Percentiles rank a stretch among this genome's conserved stretches.
Evolutionary conservation across 306 rosid species (phyloP).

Genomic region (Biancaea sappan): DNA sequence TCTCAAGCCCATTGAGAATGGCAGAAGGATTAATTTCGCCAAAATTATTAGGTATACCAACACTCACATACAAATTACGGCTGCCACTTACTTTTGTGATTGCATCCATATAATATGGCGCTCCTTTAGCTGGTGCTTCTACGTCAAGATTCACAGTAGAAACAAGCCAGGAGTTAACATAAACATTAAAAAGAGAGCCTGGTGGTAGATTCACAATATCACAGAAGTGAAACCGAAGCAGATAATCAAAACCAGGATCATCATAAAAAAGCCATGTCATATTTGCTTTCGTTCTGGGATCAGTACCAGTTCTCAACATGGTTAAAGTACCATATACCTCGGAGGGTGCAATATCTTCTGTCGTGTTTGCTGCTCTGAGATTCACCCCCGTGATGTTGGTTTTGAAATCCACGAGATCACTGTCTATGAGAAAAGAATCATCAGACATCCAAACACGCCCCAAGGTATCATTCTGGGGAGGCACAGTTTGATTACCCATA

Average conservation of each 20-base stretch:
- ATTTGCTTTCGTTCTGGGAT: constrained; percentile 36
- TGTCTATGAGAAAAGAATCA: constrained; percentile 35
- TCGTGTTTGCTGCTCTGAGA: constrained; percentile 18
- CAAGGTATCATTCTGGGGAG: constrained; percentile 50
- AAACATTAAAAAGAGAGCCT: constrained; percentile 43
- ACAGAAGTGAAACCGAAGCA: constrained; percentile 74
- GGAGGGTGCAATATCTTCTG: constrained; percentile 46
- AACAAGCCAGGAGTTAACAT: constrained; percentile 52
- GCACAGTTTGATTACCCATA: constrained; percentile 59
- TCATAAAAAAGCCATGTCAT: constrained; percentile 58
- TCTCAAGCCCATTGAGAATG: constrained; percentile 70
- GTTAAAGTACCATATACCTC: constrained; percentile 62
- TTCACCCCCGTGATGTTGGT: constrained; percentile 45
- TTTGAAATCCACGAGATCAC: constrained; percentile 29
- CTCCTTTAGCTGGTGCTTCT: constrained; percentile 41
- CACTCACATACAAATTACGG: constrained; percentile 48
- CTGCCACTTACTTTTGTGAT: constrained; percentile 36
- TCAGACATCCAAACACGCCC: constrained; percentile 67
- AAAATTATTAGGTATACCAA: constrained; percentile 41
- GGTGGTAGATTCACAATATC: constrained; percentile 36
- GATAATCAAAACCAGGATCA: constrained; percentile 62
- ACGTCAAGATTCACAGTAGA: constrained; percentile 38
- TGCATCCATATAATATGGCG: constrained; percentile 59
- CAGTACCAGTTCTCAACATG: constrained; percentile 21
- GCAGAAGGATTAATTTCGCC: constrained; percentile 23